These are phyloP conservation scores for Chlorella sp. DNA, from an alignment of 139 green algal genomes.

Conservation along the genomic window DNA sequence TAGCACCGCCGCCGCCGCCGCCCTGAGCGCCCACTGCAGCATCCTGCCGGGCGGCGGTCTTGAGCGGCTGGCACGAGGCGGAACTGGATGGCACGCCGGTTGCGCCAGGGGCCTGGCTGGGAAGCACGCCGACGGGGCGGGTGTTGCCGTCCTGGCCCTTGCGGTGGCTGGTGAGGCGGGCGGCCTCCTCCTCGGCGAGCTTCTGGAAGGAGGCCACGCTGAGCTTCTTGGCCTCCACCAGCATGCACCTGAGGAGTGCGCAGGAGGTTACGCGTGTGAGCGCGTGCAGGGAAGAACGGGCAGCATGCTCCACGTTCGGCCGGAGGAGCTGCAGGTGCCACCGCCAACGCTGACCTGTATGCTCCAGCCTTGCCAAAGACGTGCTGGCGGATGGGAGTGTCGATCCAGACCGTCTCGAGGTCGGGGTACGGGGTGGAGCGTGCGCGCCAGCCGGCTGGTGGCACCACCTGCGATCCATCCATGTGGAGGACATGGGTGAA, in stretches of 20 bases:
- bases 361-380: slow-evolving; percentile 41
- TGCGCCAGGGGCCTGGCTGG: no score
- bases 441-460: slow-evolving; percentile 48
- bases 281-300: no score
- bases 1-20: no score
- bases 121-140: neutral
- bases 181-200: slow-evolving; percentile 24
- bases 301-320: no score
- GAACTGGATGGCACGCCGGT: no score
- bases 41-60: no score
- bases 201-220: slow-evolving; percentile 37
- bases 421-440: slow-evolving; percentile 34
- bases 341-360: slow-evolving; percentile 34
- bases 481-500: no score
- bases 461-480: slow-evolving; percentile 46
- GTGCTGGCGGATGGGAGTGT: slow-evolving; percentile 54
- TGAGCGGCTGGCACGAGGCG: no score
- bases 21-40: no score
- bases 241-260: slow-evolving; percentile 40
- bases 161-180: neutral
- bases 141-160: slow-evolving; percentile 1
- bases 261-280: no score
- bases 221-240: slow-evolving; percentile 47
- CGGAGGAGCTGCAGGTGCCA: no score
- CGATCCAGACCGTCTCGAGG: slow-evolving; percentile 44